phyloP scores from a whole-genome alignment of 1,139 yeast species.

The Suhomyces ambrosiae region DNA sequence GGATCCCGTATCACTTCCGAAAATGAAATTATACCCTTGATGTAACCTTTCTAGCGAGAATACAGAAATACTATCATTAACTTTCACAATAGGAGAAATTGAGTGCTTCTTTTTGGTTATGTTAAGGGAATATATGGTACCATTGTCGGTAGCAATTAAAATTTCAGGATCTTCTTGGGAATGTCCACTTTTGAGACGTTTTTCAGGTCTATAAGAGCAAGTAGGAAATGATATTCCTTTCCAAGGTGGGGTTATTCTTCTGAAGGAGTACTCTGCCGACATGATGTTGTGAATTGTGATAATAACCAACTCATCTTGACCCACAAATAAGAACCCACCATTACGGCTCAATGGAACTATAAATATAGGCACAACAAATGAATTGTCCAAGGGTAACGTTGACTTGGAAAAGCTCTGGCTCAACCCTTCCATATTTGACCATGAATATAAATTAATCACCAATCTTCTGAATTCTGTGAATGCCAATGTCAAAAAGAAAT shows the following conservation, averaged over 20 bases:
- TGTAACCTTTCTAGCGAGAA: slow-evolving; percentile 30
- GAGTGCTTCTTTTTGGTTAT: slow-evolving; percentile 6
- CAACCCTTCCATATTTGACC: slow-evolving; percentile 38
- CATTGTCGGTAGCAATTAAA: slow-evolving; percentile 44
- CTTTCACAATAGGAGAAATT: slow-evolving; percentile 26
- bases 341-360: slow-evolving; percentile 35
- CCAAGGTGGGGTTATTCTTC: slow-evolving; percentile 20
- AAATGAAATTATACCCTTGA: slow-evolving; percentile 28
- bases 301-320: slow-evolving; percentile 26
- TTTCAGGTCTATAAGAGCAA: slow-evolving; percentile 30
- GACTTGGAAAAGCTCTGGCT: slow-evolving; percentile 26
- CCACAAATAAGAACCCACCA: slow-evolving; percentile 37
- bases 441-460: slow-evolving; percentile 40
- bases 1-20: slow-evolving; percentile 39
- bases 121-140: slow-evolving; percentile 38
- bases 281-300: slow-evolving; percentile 46
- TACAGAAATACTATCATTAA: slow-evolving; percentile 36
- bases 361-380: slow-evolving; percentile 44
- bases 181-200: slow-evolving; percentile 11
- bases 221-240: slow-evolving; percentile 40
- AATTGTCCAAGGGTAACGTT: slow-evolving; percentile 39
- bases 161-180: slow-evolving; percentile 32
- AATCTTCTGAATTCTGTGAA: slow-evolving; percentile 42
- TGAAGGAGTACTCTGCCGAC: slow-evolving; percentile 48
- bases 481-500: slow-evolving; percentile 38